phyloP scores from a whole-genome alignment of 352 stramenopile species.

The Pythium oligandrum region DNA sequence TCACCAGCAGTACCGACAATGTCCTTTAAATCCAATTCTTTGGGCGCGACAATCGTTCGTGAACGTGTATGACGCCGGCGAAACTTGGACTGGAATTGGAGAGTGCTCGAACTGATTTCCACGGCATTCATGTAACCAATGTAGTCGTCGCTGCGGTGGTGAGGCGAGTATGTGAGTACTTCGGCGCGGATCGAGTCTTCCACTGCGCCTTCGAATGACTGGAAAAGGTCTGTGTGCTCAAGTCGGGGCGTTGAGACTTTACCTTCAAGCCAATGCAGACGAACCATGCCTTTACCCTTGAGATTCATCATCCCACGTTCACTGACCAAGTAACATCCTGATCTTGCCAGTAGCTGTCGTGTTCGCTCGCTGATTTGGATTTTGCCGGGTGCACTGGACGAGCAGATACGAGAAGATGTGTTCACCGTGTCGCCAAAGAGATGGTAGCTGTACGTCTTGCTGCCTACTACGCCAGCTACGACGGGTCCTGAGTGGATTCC shows the following conservation, averaged over 20 bases:
- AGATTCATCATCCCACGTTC: constrained; percentile 66
- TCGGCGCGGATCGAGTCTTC: constrained; percentile 52
- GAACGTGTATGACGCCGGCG: background rate
- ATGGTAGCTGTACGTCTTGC: constrained; percentile 79
- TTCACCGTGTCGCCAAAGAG: constrained; percentile 85
- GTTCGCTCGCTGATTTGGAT: constrained; percentile 68
- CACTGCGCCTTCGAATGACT: constrained; percentile 31
- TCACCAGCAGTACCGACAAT: constrained; percentile 36
- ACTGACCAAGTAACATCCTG: constrained; percentile 42
- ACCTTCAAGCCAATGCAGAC: constrained; percentile 62
- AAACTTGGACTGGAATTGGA: constrained; percentile 44
- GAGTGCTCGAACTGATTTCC: constrained; percentile 38
- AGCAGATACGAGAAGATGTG: constrained; percentile 76
- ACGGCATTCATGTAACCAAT: constrained; percentile 59
- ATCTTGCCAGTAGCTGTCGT: constrained; percentile 39
- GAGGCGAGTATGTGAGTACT: constrained; percentile 25
- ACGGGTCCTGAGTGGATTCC: constrained; percentile 79
- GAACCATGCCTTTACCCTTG: constrained; percentile 68
- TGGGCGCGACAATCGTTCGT: constrained; percentile 3
- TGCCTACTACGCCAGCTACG: constrained; percentile 78
- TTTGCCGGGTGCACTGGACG: constrained; percentile 48
- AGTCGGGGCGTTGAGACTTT: constrained; percentile 27
- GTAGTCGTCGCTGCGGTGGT: constrained; percentile 56
- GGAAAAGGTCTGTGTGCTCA: constrained; percentile 25
- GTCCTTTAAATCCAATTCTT: constrained; percentile 27